These are phyloP conservation scores for Thecaphora thlaspeos DNA, from an alignment of 1,284 basidiomycete genomes.

Conservation along the genomic window DNA sequence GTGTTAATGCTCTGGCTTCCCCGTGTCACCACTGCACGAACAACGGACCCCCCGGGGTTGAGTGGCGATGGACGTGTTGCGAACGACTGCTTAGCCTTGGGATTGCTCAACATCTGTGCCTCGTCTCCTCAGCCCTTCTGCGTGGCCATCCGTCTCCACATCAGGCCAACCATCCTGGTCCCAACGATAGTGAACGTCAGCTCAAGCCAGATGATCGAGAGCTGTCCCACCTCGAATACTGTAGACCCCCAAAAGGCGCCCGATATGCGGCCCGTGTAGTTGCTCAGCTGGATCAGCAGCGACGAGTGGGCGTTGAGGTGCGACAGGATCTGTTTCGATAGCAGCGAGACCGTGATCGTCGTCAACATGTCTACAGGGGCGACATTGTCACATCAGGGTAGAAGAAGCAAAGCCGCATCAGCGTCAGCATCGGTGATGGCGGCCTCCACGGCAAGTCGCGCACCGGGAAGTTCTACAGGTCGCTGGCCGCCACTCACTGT, in stretches of 20 bases:
- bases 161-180: slow-evolving; percentile 19
- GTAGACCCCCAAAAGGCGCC: slow-evolving; percentile 35
- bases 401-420: too few species aligned
- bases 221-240: slow-evolving; percentile 35
- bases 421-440: too few species aligned
- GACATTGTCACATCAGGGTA: too few species aligned
- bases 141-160: slow-evolving; percentile 37
- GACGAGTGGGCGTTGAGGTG: slow-evolving; percentile 33
- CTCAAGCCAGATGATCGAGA: slow-evolving; percentile 30
- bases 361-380: slow-evolving; percentile 24
- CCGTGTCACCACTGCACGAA: too few species aligned
- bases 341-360: slow-evolving; percentile 30
- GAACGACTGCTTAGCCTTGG: too few species aligned
- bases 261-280: slow-evolving; percentile 25
- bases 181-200: slow-evolving; percentile 31
- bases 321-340: slow-evolving; percentile 34
- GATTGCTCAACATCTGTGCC: too few species aligned
- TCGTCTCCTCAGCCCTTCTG: slow-evolving; percentile 9
- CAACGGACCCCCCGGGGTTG: too few species aligned
- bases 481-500: too few species aligned
- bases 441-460: too few species aligned
- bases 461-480: too few species aligned
- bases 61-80: too few species aligned
- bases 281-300: slow-evolving; percentile 34
- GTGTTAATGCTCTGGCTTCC: too few species aligned